phyloP scores from a whole-genome alignment of 1,139 yeast species.

The Diutina siamensis region DNA sequence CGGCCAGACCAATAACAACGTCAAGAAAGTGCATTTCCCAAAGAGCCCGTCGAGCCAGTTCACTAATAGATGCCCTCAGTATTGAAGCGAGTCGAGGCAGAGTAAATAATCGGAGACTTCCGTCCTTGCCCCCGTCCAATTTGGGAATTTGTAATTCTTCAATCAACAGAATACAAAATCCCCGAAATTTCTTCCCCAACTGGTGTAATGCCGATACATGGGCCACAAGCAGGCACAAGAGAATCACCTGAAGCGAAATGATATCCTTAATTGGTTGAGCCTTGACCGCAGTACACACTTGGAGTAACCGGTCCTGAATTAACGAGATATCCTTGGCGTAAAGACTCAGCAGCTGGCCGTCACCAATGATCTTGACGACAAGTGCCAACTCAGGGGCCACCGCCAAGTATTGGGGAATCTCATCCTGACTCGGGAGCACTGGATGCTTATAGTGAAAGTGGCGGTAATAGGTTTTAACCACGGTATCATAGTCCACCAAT shows the following conservation, averaged over 20 bases:
- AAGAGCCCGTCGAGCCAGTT: constrained; percentile 30
- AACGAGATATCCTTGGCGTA: constrained; percentile 21
- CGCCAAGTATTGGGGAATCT: constrained; percentile 19
- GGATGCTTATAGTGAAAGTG: constrained; percentile 34
- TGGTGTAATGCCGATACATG: constrained; percentile 39
- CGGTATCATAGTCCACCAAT: constrained; percentile 10
- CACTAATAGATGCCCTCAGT: constrained; percentile 14
- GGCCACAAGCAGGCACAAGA: constrained; percentile 27
- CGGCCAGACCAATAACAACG: constrained; percentile 39
- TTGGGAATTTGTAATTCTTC: constrained; percentile 22
- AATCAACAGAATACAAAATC: constrained; percentile 24
- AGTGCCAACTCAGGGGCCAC: constrained; percentile 26
- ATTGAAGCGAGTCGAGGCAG: constrained; percentile 13
- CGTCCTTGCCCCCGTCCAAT: constrained; percentile 16
- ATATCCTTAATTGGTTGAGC: constrained; percentile 18
- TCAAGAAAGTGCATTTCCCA: constrained; percentile 41
- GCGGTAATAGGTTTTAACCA: constrained; percentile 24
- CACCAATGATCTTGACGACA: constrained; percentile 34
- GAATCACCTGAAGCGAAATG: constrained; percentile 27
- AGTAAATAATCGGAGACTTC: background rate
- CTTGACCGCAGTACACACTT: constrained; percentile 22
- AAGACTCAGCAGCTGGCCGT: constrained; percentile 28
- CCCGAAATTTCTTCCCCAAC: constrained; percentile 26
- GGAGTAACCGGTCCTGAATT: constrained; percentile 22
- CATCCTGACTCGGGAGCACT: constrained; percentile 25